phyloP scores from a whole-genome alignment of 768 basidiomycete species.

The Pisolithus marmoratus region DNA sequence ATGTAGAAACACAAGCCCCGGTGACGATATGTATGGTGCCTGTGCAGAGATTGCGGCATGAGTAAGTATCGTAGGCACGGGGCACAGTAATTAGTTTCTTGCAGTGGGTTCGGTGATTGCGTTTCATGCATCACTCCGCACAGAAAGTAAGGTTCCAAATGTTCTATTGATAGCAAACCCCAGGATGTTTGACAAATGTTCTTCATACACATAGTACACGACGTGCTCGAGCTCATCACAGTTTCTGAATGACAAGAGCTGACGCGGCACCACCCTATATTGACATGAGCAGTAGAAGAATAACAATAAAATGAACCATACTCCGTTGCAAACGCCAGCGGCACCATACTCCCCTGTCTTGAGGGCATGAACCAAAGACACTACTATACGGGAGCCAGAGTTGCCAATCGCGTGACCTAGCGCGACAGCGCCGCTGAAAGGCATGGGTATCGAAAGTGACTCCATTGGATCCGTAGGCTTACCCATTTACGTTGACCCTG shows the following conservation, averaged over 20 bases:
- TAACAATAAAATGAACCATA: conserved; percentile 37
- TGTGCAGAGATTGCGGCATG: no score
- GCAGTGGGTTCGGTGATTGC: no score
- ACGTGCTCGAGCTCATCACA: conserved; percentile 40
- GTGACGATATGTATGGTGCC: no score
- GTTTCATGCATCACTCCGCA: no score
- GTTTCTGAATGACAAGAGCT: conserved; percentile 81
- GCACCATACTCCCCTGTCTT: conserved; percentile 92
- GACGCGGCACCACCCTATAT: conserved; percentile 86
- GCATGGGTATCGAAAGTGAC: conserved; percentile 10
- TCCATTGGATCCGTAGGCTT: conserved; percentile 20
- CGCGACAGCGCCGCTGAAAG: conserved; percentile 84
- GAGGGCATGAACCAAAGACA: conserved; percentile 87
- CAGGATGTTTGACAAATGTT: neutral
- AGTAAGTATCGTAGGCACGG: no score
- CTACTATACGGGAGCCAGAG: conserved; percentile 91
- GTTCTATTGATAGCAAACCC: no score
- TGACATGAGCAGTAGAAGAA: conserved; percentile 11
- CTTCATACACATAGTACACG: conserved; percentile 3
- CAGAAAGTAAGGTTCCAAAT: no score
- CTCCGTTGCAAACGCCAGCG: conserved; percentile 95
- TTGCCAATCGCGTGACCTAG: conserved; percentile 96
- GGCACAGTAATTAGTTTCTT: no score
- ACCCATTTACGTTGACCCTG: conserved; percentile 91
- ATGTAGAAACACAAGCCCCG: no score